Base-by-base conservation (phyloP, 2,329 filamentous ascomycete species). In the Talaromyces rugulosus region DNA sequence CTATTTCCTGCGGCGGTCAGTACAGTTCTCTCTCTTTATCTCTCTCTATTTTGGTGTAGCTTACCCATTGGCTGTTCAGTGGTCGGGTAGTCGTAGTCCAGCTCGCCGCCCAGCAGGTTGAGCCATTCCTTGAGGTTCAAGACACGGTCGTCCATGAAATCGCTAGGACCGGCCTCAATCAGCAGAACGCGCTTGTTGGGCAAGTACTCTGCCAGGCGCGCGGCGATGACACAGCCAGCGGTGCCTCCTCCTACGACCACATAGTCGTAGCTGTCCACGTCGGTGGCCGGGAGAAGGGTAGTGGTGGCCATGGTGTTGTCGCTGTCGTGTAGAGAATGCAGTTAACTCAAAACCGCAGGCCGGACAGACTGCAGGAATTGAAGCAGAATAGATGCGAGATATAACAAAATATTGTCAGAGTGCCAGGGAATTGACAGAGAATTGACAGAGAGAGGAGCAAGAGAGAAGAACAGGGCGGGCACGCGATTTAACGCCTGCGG, bases 11-110 rank as follows among this genome's bases (percentile, higher is more conserved):
- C 52, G 2, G 56, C 1, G 33, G 54, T 64, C 28, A 60, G 61
- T 30, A 36, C 23, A 23, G 23, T 23, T 23, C 18, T 16, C 14
- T 31, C 50, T 58, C 16, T n/a, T 12, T 4, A 6, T 47, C 16
- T 16, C 14, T 58, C 18, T 47, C n/a, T n/a, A 53, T 7, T 36
- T 18, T 18, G 14, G 27, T 5, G 11, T 27, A 7, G 6, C 76
- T 70, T 79, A 84, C 83, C 84, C 80, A 87, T 95, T 66, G 92
- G 92, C 81, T 96, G 92, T 78, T 96, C 91, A 55, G 88, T 91
- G 36, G 92, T 96, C 71, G 86, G 86, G 78, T 96, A 96, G 78
- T 96, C 92, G 77, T 94, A 96, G 79, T 96, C 92, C 64, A 96
- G 85, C 72, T 96, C 87, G 71, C 91, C 91, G 66, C 92, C 92